Conservation (phyloP, 2,329 filamentous ascomycete species). For the Hirsutella minnesotensis region DNA sequence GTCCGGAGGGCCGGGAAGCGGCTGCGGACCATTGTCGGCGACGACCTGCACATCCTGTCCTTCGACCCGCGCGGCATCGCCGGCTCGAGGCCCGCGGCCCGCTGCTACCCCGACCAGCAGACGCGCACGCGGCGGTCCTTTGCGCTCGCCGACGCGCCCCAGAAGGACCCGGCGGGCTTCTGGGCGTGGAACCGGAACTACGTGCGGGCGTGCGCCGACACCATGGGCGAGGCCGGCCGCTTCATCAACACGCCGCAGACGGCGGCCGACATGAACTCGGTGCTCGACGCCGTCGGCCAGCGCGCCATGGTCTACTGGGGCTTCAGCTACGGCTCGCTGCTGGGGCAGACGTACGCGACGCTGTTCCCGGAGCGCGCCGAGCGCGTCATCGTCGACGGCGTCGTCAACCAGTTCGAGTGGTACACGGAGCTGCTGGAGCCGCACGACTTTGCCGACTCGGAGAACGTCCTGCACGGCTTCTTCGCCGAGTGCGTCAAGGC, state of each 20-base stretch:
- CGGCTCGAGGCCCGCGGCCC: slow-evolving; percentile 16
- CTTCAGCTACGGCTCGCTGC: slow-evolving; percentile 27
- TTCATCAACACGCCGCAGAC: slow-evolving; percentile 39
- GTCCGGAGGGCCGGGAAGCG: slow-evolving; percentile 21
- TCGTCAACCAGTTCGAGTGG: slow-evolving; percentile 21
- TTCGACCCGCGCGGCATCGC: slow-evolving; percentile 37
- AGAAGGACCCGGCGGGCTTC: slow-evolving; percentile 23
- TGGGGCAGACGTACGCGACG: slow-evolving; percentile 28
- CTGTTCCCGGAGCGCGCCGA: slow-evolving; percentile 21
- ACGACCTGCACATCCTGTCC: slow-evolving; percentile 31
- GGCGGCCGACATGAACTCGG: slow-evolving; percentile 38
- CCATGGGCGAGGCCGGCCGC: slow-evolving; percentile 28
- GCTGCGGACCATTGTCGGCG: slow-evolving; percentile 24
- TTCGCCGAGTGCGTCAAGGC: slow-evolving; percentile 27
- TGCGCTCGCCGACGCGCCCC: slow-evolving; percentile 1
- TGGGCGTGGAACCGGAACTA: slow-evolving; percentile 29
- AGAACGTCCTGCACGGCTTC: slow-evolving; percentile 18
- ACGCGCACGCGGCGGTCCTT: slow-evolving; percentile 15
- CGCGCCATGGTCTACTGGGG: slow-evolving; percentile 27
- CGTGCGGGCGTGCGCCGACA: slow-evolving; percentile 28
- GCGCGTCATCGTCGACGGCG: slow-evolving; percentile 24
- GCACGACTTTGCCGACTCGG: slow-evolving; percentile 16
- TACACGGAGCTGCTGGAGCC: slow-evolving; percentile 13
- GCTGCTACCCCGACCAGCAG: slow-evolving; percentile 25
- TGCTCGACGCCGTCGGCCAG: slow-evolving; percentile 27